These are phyloP conservation scores for Aureobasidium sp. DNA, from an alignment of 2,329 filamentous ascomycete species.

Conservation along the genomic window DNA sequence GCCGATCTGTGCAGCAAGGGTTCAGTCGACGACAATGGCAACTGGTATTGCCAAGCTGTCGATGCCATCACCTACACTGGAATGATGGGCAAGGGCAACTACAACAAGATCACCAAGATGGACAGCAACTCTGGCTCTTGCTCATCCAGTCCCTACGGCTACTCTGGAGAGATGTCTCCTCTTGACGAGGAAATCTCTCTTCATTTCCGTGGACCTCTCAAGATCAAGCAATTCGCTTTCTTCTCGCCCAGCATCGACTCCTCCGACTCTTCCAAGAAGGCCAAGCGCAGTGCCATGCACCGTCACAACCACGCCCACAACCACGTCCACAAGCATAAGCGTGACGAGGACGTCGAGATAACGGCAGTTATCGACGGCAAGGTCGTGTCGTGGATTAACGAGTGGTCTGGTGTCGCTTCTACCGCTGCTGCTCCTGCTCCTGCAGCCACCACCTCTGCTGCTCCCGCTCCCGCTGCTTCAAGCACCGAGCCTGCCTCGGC, in stretches of 20 bases:
- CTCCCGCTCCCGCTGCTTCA: conserved; percentile 13
- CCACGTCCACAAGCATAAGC: conserved; percentile 39
- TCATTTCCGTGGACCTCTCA: conserved; percentile 63
- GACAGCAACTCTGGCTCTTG: conserved; percentile 48
- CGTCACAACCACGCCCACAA: conserved; percentile 29
- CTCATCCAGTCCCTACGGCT: conserved; percentile 43
- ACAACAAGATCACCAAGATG: conserved; percentile 58
- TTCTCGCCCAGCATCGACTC: conserved; percentile 46
- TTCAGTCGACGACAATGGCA: conserved; percentile 37
- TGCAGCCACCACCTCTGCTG: conserved; percentile 14
- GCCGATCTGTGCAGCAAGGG: conserved; percentile 24
- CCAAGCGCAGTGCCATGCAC: conserved; percentile 23
- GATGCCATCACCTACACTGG: conserved; percentile 56
- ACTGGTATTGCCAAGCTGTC: conserved; percentile 60
- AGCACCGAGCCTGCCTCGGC: conserved; percentile 19
- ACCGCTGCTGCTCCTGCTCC: conserved; percentile 18
- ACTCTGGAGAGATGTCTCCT: conserved; percentile 55
- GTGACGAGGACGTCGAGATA: conserved; percentile 35
- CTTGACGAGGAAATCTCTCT: conserved; percentile 64
- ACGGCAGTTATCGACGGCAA: conserved; percentile 54
- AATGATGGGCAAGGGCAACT: conserved; percentile 43
- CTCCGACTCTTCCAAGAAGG: conserved; percentile 29
- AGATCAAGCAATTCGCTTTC: conserved; percentile 59
- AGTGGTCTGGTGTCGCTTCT: conserved; percentile 36
- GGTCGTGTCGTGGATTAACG: conserved; percentile 51